Evolutionary conservation across 177 flowering plant species (phyloP), one percentile per base, ranked within the genome.

Genomic region (Telopea speciosissima): DNA sequence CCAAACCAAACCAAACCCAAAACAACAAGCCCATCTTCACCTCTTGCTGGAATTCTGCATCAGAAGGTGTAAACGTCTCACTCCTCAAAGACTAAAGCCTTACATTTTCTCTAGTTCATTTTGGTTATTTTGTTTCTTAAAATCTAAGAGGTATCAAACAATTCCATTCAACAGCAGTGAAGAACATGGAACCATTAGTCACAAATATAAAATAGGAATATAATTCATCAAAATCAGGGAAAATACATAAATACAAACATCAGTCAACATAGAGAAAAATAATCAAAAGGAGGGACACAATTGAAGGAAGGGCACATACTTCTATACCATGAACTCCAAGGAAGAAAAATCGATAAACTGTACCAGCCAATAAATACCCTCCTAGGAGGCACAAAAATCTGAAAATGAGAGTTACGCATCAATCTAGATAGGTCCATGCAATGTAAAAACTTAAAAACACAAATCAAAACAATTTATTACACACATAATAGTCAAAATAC

Each of bases 381-480:
- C 87, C 97, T 45, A 94, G 78, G 62, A 86, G 81, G 80, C 96
- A 90, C 56, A 88, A 68, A 24, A 85, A n/a, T 74, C 97, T 94
- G 91, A 59, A 83, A 69, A 65, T 9, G 23, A 71, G 44, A 68
- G 62, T 40, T 70, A 71, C 16, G n/a, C 61, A 33, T 68, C 28
- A 68, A 71, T 24, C 24, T 24, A 70, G 13, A 72, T 25, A 24
- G 42, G 42, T 22, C 19, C 28, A 26, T 22, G n/a, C 26, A 40
- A 56, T 0, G 14, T 40, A 65, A 40, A 40, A 25, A 64, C 2
- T 36, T 1, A 65, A n/a, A n/a, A n/a, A n/a, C n/a, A 28, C 24
- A 62, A 63, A 65, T 69, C 28, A 16, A 62, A n/a, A 62, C 62
- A 56, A 26, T 28, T 44, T 6, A 56, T 33, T n/a, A 67, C 9